Conservation (phyloP, 768 basidiomycete species). For the Amanita polypyramis region DNA sequence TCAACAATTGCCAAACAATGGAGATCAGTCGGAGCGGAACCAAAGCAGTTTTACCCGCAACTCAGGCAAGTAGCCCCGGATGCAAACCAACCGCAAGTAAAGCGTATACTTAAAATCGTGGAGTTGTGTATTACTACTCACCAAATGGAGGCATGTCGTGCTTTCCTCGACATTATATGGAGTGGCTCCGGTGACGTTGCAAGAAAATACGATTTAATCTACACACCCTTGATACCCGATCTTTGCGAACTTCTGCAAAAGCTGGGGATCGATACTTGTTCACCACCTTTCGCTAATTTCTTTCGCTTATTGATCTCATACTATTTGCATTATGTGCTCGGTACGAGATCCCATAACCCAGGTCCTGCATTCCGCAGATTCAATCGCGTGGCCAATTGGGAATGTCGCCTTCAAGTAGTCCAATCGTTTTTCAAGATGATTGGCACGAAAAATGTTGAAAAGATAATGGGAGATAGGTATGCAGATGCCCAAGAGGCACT, state of each 20-base stretch:
- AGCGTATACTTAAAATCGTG: conserved; percentile 17
- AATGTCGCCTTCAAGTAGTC: conserved; percentile 14
- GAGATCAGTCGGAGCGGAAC: conserved; percentile 8
- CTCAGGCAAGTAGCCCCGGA: no score
- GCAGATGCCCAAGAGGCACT: conserved; percentile 20
- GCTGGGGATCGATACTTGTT: conserved; percentile 11
- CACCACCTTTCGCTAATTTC: conserved; percentile 20
- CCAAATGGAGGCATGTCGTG: conserved; percentile 13
- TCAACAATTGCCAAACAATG: conserved; percentile 13
- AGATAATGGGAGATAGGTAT: conserved; percentile 22
- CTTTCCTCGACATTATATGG: conserved; percentile 16
- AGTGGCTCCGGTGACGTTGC: conserved; percentile 8
- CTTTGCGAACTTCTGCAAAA: conserved; percentile 13
- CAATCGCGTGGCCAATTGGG: conserved; percentile 19
- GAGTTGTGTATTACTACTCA: conserved; percentile 15
- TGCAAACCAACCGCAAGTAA: conserved; percentile 10
- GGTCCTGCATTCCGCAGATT: conserved; percentile 16
- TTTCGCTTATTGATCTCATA: conserved; percentile 18
- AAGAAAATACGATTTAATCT: conserved; percentile 17
- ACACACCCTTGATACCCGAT: conserved; percentile 17
- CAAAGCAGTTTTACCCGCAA: neutral
- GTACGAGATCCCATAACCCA: conserved; percentile 11
- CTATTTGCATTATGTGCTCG: conserved; percentile 20
- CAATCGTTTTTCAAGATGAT: conserved; percentile 18
- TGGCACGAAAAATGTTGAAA: conserved; percentile 17